Conservation (phyloP, 148 eudicot species). For the Selenicereus undatus region DNA sequence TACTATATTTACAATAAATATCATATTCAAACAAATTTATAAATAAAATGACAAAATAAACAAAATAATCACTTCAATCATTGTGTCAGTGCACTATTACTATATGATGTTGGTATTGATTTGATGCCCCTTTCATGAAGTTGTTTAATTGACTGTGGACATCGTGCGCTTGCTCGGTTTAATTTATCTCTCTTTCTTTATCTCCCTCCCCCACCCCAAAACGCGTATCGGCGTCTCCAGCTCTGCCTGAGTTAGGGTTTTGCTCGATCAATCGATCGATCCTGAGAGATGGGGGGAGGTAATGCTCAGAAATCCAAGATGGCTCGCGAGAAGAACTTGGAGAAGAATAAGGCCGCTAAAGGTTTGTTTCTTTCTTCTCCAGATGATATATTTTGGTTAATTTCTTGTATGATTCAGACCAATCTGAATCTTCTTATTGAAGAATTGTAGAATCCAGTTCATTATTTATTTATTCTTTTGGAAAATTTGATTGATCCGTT, state of each 20-base stretch:
- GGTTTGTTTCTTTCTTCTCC: conserved; percentile 13
- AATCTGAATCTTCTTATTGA: background rate
- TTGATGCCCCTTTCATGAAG: too few relatives aligned
- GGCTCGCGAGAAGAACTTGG: conserved; percentile 66
- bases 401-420: background rate
- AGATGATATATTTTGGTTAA: background rate
- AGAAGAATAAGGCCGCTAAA: conserved; percentile 48
- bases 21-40: too few relatives aligned
- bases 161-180: too few relatives aligned
- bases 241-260: background rate
- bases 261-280: conserved; percentile 4
- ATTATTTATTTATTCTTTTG: background rate
- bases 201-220: background rate
- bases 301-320: conserved; percentile 72
- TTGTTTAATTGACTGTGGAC: too few relatives aligned
- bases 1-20: too few relatives aligned
- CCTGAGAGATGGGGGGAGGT: conserved; percentile 53
- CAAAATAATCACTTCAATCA: too few relatives aligned
- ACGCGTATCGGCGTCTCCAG: background rate
- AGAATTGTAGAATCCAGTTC: background rate
- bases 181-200: too few relatives aligned
- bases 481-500: background rate
- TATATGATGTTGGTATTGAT: too few relatives aligned
- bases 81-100: too few relatives aligned
- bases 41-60: too few relatives aligned